phyloP scores from a whole-genome alignment of 768 basidiomycete genomes.

The Kwoniella bestiolae region DNA sequence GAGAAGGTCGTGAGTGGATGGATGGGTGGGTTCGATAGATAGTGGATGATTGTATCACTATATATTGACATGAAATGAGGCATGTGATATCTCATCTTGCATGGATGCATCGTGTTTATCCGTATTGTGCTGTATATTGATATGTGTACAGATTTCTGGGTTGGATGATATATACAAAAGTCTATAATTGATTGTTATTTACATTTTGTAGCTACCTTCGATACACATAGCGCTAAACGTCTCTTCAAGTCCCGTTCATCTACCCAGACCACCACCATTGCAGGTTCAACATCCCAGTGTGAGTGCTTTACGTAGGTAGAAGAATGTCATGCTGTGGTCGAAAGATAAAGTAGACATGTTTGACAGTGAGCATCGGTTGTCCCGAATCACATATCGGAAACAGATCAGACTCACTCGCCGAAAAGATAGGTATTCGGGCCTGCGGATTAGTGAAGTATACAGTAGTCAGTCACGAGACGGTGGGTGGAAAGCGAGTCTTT shows the following conservation, averaged over 20 bases:
- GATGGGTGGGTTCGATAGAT: not conserved
- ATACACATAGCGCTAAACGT: too few relatives aligned
- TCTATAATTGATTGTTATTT: too few relatives aligned
- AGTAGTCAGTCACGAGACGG: not conserved
- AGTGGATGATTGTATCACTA: not conserved
- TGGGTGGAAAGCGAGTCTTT: not conserved
- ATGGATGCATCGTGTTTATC: too few relatives aligned
- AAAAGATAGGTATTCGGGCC: conserved; percentile 37
- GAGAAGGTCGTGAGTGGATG: not conserved
- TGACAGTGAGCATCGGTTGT: too few relatives aligned
- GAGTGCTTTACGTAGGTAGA: conserved; percentile 31
- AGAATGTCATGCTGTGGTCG: conserved; percentile 34
- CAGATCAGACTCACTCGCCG: conserved; percentile 31
- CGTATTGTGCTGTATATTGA: too few relatives aligned
- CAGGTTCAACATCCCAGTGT: conserved; percentile 35
- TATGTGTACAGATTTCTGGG: too few relatives aligned
- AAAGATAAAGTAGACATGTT: not conserved
- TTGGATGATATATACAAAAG: too few relatives aligned
- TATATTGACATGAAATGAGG: not conserved
- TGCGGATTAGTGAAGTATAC: not conserved
- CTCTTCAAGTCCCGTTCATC: too few relatives aligned
- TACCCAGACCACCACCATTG: too few relatives aligned
- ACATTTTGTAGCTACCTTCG: too few relatives aligned
- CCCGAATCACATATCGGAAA: too few relatives aligned
- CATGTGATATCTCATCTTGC: too few relatives aligned